Evolutionary conservation across 305 asterid species (phyloP).

Genomic region (Vinca major): DNA sequence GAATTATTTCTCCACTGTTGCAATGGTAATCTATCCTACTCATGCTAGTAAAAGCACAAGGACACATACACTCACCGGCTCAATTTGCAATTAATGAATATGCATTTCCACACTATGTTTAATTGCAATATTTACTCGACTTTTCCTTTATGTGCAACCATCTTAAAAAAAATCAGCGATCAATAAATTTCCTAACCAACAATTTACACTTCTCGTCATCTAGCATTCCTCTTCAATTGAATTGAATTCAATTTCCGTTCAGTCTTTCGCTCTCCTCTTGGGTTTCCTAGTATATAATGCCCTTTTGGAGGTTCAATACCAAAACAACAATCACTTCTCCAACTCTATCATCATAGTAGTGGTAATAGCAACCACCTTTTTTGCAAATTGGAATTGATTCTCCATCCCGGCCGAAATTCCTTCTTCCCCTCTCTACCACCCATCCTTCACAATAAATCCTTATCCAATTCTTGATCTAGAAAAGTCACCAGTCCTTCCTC

Average conservation of each 20-base stretch:
- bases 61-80: slow-evolving; percentile 28
- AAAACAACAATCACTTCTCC: slow-evolving; percentile 12
- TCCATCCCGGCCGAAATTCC: not conserved
- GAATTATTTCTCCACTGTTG: slow-evolving; percentile 7
- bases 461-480: too few relatives aligned
- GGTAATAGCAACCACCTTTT: too few relatives aligned
- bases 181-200: slow-evolving; percentile 46
- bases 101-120: too few relatives aligned
- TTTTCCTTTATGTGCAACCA: slow-evolving; percentile 38
- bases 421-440: too few relatives aligned
- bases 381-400: too few relatives aligned
- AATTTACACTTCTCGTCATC: slow-evolving; percentile 41
- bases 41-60: slow-evolving; percentile 4
- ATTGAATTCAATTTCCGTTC: slow-evolving; percentile 11
- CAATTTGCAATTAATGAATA: slow-evolving; percentile 45
- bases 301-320: slow-evolving; percentile 15
- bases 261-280: slow-evolving; percentile 12
- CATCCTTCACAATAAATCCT: too few relatives aligned
- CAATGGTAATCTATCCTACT: not conserved
- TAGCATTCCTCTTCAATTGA: slow-evolving; percentile 27
- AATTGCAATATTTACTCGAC: slow-evolving; percentile 49
- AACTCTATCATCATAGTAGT: too few relatives aligned
- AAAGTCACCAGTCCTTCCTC: not conserved
- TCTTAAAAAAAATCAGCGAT: slow-evolving; percentile 39
- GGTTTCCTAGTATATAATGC: slow-evolving; percentile 21